Conservation (phyloP, 371 early-diverging fungal species). For the Syncephalis fuscata region DNA sequence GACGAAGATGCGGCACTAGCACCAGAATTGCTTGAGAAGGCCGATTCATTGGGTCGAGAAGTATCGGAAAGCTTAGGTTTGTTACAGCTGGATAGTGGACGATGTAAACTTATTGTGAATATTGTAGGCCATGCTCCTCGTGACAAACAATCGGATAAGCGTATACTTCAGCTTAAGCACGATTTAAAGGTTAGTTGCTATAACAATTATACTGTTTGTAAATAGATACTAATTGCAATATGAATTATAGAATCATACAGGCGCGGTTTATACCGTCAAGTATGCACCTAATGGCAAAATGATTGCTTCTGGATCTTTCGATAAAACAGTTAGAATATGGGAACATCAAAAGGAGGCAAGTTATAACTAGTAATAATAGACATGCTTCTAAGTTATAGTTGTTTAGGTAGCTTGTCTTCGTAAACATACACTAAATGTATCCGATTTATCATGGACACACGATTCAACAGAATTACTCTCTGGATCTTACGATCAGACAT, state of each 20-base stretch:
- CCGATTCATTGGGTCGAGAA: too few species aligned
- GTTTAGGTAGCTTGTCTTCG: constrained; percentile 29
- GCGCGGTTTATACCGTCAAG: constrained; percentile 66
- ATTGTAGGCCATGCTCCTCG: not conserved
- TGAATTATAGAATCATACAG: constrained; percentile 47
- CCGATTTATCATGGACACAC: constrained; percentile 63
- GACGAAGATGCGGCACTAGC: constrained; percentile 7
- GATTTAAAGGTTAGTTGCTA: constrained; percentile 23
- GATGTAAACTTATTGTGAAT: too few species aligned
- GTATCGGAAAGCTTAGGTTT: too few species aligned
- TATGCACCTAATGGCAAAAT: constrained; percentile 67
- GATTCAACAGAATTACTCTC: constrained; percentile 59
- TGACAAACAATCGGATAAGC: constrained; percentile 14
- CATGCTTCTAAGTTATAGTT: not conserved
- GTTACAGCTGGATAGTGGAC: too few species aligned
- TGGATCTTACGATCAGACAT: constrained; percentile 67
- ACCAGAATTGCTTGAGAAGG: not conserved
- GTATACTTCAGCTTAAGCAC: constrained; percentile 27
- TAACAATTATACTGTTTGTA: not conserved
- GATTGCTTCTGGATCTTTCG: constrained; percentile 85
- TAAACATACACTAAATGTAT: constrained; percentile 62
- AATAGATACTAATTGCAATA: not conserved
- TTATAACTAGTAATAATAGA: not conserved
- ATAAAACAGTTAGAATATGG: constrained; percentile 84
- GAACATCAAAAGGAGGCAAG: constrained; percentile 18